These are phyloP conservation scores for Calonectria naviculata DNA, from an alignment of 2,329 filamentous ascomycete species.

Conservation along the genomic window DNA sequence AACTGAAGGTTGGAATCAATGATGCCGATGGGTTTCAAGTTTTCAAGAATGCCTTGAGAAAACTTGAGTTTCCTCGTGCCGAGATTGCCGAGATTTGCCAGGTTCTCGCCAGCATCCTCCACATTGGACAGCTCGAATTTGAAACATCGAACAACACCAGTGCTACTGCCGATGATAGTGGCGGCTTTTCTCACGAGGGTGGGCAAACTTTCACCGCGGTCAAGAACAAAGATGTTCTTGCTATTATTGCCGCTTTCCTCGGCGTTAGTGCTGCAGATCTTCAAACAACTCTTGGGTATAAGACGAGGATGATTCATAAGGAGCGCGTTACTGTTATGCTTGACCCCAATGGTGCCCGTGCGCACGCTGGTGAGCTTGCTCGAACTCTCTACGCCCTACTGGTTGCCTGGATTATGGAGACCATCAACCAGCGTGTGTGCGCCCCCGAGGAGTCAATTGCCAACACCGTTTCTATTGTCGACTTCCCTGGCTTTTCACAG, in stretches of 20 bases:
- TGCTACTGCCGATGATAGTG: constrained; percentile 87
- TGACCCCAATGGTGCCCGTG: constrained; percentile 88
- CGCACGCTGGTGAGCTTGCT: constrained; percentile 93
- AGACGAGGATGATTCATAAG: constrained; percentile 95
- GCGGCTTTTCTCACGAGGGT: constrained; percentile 95
- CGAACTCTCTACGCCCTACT: constrained; percentile 93
- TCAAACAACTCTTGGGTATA: constrained; percentile 91
- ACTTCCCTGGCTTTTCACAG: constrained; percentile 96
- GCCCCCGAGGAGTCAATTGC: constrained; percentile 87
- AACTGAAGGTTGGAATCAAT: constrained; percentile 97
- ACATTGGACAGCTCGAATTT: constrained; percentile 97
- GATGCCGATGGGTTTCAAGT: constrained; percentile 96
- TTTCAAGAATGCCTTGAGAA: constrained; percentile 95
- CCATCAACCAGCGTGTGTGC: constrained; percentile 89
- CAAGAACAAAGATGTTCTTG: constrained; percentile 91
- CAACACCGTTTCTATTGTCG: constrained; percentile 94
- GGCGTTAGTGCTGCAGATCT: constrained; percentile 85
- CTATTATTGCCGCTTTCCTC: constrained; percentile 91
- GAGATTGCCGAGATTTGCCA: constrained; percentile 99
- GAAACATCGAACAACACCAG: constrained; percentile 83
- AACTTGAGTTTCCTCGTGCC: constrained; percentile 90
- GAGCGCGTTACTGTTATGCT: constrained; percentile 99
- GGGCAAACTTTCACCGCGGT: constrained; percentile 87
- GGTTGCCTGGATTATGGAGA: constrained; percentile 94
- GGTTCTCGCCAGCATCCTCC: constrained; percentile 91